These are phyloP conservation scores for Lumnitzera racemosa DNA, from an alignment of 345 rosid genomes.

Conservation along the genomic window DNA sequence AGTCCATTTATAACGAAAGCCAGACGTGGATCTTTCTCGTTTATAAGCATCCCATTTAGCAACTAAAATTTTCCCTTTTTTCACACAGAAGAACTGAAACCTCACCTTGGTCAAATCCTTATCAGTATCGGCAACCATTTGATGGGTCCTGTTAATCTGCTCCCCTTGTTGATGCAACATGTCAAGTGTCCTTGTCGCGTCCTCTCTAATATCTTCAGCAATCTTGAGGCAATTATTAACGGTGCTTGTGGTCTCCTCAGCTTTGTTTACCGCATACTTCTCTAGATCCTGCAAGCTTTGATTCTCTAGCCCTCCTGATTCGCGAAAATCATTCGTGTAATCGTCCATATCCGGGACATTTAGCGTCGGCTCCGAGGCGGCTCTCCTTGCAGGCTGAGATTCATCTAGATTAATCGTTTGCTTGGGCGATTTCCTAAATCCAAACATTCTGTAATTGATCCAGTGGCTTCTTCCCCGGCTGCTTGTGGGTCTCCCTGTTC, in stretches of 20 bases:
- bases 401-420: conserved; percentile 27
- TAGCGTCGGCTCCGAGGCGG: conserved; percentile 59
- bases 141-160: conserved; percentile 75
- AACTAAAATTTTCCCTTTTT: too few species aligned
- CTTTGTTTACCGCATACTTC: conserved; percentile 70
- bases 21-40: too few species aligned
- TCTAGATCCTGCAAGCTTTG: conserved; percentile 78
- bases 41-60: too few species aligned
- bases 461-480: neutral
- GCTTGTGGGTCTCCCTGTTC: too few species aligned
- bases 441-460: conserved; percentile 44
- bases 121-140: conserved; percentile 63
- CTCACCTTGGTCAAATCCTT: conserved; percentile 73
- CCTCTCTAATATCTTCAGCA: conserved; percentile 72
- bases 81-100: neutral
- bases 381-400: conserved; percentile 41
- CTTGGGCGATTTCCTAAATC: conserved; percentile 45
- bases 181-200: conserved; percentile 70
- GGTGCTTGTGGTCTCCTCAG: conserved; percentile 75
- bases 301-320: conserved; percentile 67
- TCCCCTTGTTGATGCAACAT: conserved; percentile 85
- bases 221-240: conserved; percentile 74
- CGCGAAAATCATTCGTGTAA: conserved; percentile 57
- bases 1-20: too few species aligned
- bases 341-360: conserved; percentile 26